Base-by-base conservation (phyloP, 1,284 basidiomycete species). In the Naganishia sp. region DNA sequence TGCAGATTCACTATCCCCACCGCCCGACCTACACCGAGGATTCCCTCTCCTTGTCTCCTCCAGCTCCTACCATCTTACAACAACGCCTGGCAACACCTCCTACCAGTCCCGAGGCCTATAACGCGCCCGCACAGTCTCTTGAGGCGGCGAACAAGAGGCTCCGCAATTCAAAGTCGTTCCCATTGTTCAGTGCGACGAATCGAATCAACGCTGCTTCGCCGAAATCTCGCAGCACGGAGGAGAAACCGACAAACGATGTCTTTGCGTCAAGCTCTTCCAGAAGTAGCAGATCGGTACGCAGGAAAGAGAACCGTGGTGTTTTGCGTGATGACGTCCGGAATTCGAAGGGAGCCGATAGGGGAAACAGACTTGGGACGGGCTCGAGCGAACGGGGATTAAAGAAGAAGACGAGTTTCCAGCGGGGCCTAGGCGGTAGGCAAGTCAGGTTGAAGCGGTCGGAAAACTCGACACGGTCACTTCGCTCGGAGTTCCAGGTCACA, bases 21-120 rank as follows among this genome's bases (percentile, higher is more conserved):
- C 47, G 47, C 17, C 58, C 47, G 25, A 61, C 39, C 39, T 61
- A 61, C 47, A 61, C 47, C 11, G 50, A 61, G 32, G 47, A 61
- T 28, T 61, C 58, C n/a, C 58, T 61, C 31, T 61, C 58, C 13
- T 28, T 61, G 21, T 41, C 47, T 61, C 58, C 58, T 39, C 58
- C 58, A 6, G 28, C 58, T 18, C 47, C 58, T 1, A 61, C 58
- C 23, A 35, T 61, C 47, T 41, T 61, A 10, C 58, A 61, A 31
- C 47, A 61, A 51, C 58, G 58, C 35, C 47, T 61, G 7, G 58
- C 58, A 4, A 61, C 58, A 18, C 58, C 58, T 5, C 58, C 58
- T 9, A 61, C 58, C 15, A 61, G 58, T 42, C 58, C 58, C 10
- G 58, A 61, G 7, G 50, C 58, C 3, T 23, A 23, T 39, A 47